Evolutionary conservation across 805 yeast species (phyloP).

Genomic region (Kluyveromyces wickerhamii): DNA sequence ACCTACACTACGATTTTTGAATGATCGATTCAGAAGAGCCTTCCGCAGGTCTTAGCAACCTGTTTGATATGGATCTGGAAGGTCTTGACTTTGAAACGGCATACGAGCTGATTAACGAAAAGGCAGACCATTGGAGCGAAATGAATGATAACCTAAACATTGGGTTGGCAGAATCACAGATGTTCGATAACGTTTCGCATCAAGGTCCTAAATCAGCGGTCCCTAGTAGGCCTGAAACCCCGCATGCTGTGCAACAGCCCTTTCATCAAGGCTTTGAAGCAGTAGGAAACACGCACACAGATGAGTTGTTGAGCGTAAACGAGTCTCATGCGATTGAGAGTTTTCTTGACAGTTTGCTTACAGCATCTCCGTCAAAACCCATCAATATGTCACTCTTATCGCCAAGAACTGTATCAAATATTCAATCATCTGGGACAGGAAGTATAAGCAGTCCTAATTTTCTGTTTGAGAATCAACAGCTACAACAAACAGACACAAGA

Average conservation of each 20-base stretch:
- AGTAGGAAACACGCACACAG: not conserved
- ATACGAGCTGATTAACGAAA: constrained; percentile 23
- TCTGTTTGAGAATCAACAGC: too few species aligned
- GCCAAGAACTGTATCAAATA: not conserved
- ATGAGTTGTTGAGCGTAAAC: constrained; percentile 22
- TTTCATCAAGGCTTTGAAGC: not conserved
- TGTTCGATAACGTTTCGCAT: not conserved
- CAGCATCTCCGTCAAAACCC: constrained; percentile 3
- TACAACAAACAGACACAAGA: too few species aligned
- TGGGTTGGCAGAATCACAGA: not conserved
- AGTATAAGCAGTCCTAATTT: too few species aligned
- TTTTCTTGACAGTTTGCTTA: constrained; percentile 24
- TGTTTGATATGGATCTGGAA: constrained; percentile 24
- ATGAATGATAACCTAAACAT: not conserved
- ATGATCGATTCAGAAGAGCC: not conserved
- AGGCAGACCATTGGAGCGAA: constrained; percentile 2
- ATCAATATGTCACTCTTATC: not conserved
- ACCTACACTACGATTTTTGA: not conserved
- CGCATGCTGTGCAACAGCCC: not conserved
- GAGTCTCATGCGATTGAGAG: constrained; percentile 29
- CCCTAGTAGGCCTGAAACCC: constrained; percentile 1
- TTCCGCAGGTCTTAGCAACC: constrained; percentile 12
- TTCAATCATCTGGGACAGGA: too few species aligned
- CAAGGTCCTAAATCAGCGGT: not conserved
- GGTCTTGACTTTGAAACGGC: constrained; percentile 30